phyloP scores from a whole-genome alignment of 805 yeast genomes.

The Ascoidea tarda region DNA sequence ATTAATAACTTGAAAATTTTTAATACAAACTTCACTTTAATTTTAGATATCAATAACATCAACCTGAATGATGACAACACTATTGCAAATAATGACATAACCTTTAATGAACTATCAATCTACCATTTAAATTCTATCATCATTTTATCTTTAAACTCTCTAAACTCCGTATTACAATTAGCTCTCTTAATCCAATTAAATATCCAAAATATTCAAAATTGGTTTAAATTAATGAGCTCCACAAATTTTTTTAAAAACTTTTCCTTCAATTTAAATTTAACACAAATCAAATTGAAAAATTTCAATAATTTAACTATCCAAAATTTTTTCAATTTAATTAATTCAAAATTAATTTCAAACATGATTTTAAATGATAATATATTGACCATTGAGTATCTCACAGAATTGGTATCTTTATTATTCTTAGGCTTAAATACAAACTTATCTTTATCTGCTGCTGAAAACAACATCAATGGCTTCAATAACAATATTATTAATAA shows the following conservation, averaged over 20 bases:
- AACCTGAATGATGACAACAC: background rate
- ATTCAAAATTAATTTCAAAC: background rate
- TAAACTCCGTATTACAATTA: background rate
- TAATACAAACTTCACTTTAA: too few species aligned
- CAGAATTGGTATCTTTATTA: conserved; percentile 34
- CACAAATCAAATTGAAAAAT: conserved; percentile 12
- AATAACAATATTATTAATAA: too few species aligned
- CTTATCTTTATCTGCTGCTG: conserved; percentile 15
- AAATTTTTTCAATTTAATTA: too few species aligned
- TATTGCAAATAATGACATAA: background rate
- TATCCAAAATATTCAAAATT: conserved; percentile 19
- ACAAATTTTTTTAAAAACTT: conserved; percentile 15
- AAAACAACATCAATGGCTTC: too few species aligned
- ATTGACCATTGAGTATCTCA: conserved; percentile 26
- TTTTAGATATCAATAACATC: too few species aligned
- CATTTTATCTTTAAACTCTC: background rate
- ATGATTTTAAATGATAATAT: conserved; percentile 10
- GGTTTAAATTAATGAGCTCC: conserved; percentile 41
- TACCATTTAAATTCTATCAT: too few species aligned
- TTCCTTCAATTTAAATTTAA: conserved; percentile 13
- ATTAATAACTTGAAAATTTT: too few species aligned
- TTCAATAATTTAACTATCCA: background rate
- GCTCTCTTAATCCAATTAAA: background rate
- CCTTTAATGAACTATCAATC: background rate
- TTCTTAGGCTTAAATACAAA: conserved; percentile 43